Percentiles rank a stretch among this genome's conserved stretches.
These are phyloP conservation scores for Eragrostis curvula DNA, from an alignment of 176 grass and related monocot species.

Conservation along the genomic window DNA sequence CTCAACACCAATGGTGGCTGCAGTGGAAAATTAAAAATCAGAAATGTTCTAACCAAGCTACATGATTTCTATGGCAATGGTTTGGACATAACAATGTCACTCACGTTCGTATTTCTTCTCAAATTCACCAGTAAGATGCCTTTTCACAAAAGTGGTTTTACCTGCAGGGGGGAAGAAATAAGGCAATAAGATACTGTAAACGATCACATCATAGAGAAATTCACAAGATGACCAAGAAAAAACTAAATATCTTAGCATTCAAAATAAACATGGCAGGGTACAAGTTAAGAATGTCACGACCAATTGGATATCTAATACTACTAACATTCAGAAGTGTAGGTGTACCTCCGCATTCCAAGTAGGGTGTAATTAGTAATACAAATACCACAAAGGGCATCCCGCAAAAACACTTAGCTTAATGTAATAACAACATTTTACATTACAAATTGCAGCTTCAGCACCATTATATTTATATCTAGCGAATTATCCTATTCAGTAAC, in stretches of 20 bases:
- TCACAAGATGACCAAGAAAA: neutral
- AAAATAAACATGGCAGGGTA: neutral
- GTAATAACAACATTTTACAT: neutral
- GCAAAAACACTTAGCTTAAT: neutral
- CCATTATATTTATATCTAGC: too few species aligned
- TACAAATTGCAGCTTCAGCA: too few species aligned
- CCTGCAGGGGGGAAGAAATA: constrained; percentile 43
- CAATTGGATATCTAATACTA: neutral
- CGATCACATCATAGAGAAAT: neutral
- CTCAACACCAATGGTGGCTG: constrained; percentile 79
- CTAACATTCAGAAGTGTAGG: neutral
- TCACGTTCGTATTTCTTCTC: constrained; percentile 82
- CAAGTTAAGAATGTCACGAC: neutral
- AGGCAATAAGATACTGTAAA: neutral
- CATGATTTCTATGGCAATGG: neutral
- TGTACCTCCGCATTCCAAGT: neutral
- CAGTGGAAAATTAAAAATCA: constrained; percentile 22
- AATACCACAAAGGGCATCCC: neutral
- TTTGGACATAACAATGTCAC: constrained; percentile 12
- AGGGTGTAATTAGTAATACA: neutral
- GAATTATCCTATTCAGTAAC: neutral
- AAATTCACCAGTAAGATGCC: constrained; percentile 83
- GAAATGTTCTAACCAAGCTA: neutral
- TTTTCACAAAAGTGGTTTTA: constrained; percentile 85
- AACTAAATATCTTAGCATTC: neutral